Conservation (phyloP, 345 rosid species). For the Lepidium africanum region DNA sequence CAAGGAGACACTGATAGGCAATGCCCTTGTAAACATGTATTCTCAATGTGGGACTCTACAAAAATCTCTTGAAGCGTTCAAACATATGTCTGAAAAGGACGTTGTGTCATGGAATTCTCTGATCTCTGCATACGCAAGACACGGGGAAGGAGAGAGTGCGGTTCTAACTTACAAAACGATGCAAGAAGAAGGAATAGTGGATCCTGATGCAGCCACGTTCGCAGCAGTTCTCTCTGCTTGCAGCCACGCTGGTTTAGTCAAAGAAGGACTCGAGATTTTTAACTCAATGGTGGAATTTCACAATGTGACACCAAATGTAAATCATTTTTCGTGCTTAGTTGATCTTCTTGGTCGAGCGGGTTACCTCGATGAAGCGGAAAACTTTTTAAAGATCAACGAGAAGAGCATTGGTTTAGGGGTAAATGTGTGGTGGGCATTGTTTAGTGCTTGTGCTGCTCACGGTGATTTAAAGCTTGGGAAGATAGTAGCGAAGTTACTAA, state of each 20-base stretch:
- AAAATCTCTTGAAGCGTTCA: slow-evolving; percentile 47
- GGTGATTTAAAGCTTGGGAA: slow-evolving; percentile 60
- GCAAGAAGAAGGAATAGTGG: slow-evolving; percentile 30
- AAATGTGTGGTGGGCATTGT: slow-evolving; percentile 51
- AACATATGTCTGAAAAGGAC: slow-evolving; percentile 42
- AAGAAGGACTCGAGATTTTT: slow-evolving; percentile 47
- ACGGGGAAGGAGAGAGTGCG: slow-evolving; percentile 63
- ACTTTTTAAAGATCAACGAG: slow-evolving; percentile 24
- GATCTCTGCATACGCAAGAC: slow-evolving; percentile 62
- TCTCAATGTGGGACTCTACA: slow-evolving; percentile 56
- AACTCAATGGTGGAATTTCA: slow-evolving; percentile 41
- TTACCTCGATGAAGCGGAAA: slow-evolving; percentile 58
- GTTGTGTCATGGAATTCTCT: slow-evolving; percentile 64
- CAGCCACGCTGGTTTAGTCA: slow-evolving; percentile 62
- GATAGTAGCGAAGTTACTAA: slow-evolving; percentile 42
- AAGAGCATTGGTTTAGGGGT: slow-evolving; percentile 29
- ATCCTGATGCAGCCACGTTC: slow-evolving; percentile 60
- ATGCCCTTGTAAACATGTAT: slow-evolving; percentile 57
- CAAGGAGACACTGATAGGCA: slow-evolving; percentile 43
- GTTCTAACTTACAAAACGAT: slow-evolving; percentile 39
- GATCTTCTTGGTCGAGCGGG: slow-evolving; percentile 81
- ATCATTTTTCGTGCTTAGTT: slow-evolving; percentile 64
- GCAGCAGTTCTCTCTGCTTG: slow-evolving; percentile 65
- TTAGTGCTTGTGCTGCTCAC: slow-evolving; percentile 75
- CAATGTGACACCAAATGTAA: slow-evolving; percentile 39